phyloP scores from a whole-genome alignment of 768 basidiomycete genomes.

The Pseudohyphozyma bogoriensis region DNA sequence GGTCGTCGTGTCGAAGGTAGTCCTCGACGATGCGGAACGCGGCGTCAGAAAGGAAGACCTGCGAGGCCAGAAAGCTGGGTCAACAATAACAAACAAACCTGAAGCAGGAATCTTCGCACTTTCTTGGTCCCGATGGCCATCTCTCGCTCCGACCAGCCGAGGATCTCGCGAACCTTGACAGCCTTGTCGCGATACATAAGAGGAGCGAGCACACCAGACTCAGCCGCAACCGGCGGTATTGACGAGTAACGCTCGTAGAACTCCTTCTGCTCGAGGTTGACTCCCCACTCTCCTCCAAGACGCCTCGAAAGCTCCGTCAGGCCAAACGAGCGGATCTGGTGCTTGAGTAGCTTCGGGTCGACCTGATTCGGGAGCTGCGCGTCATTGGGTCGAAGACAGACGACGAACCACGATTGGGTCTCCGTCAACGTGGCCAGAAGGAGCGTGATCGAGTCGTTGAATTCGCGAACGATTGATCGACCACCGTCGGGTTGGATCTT shows the following conservation, averaged over 20 bases:
- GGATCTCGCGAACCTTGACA: constrained; percentile 19
- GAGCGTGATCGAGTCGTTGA: constrained; percentile 59
- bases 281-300: constrained; percentile 45
- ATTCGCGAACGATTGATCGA: constrained; percentile 20
- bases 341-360: constrained; percentile 82
- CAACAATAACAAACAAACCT: too few relatives aligned
- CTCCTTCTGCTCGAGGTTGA: constrained; percentile 72
- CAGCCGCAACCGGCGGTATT: constrained; percentile 39
- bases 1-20: constrained; percentile 66
- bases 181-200: constrained; percentile 32
- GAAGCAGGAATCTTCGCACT: too few relatives aligned
- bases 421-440: constrained; percentile 45
- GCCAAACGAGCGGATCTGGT: constrained; percentile 74
- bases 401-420: constrained; percentile 58
- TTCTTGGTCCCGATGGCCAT: constrained; percentile 72
- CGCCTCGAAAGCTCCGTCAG: constrained; percentile 66
- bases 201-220: constrained; percentile 8
- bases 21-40: constrained; percentile 88
- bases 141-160: constrained; percentile 56
- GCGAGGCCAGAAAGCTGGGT: too few relatives aligned
- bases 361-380: constrained; percentile 88
- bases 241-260: constrained; percentile 72
- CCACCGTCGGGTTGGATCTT: constrained; percentile 29
- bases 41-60: constrained; percentile 79
- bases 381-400: constrained; percentile 91